Base-by-base conservation (phyloP, 2,329 filamentous ascomycete species). In the Arthrinium puccinioides region DNA sequence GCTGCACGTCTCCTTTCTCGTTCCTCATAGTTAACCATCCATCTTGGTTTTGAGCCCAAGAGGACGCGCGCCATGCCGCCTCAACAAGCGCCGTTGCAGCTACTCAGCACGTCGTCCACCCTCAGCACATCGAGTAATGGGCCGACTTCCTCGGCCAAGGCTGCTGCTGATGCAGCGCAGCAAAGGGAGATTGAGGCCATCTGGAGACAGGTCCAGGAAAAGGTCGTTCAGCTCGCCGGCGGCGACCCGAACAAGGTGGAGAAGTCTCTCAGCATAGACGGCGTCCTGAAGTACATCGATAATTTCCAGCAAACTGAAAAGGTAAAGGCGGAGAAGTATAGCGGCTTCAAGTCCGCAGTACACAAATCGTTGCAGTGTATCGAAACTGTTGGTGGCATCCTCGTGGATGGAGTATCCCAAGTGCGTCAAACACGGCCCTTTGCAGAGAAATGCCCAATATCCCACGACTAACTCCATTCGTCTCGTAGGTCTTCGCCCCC, bases 311-410 rank as follows among this genome's bases (percentile, higher is more conserved):
- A 49, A 6, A 42, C 44, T 4, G 46, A 54, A 13, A 52, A 52
- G 38, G 51, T 56, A 30, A 49, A 51, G 24, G 39, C 53, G 5
- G 54, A 54, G 37, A 52, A 57, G 28, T 55, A 50, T 25, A 47
- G 46, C 20, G 27, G 36, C 5, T 50, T 59, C 38, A 57, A 51
- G 32, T 41, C 36, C 8, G 43, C 53, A 8, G 46, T 60, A n/a
- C 39, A 35, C 29, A 50, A 42, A 24, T 59, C 58, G 3, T 35
- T 36, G 11, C 13, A 36, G 44, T 58, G 55, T 36, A 59, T 61
- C 34, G 47, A 52, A 26, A 56, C 50, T 5, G 48, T 61, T 15
- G 58, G 58, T 2, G 55, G 56, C 6, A 57, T 60, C 20, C 53
- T 61, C 14, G 46, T 52, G 2, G 44, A 51, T 24, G 55, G 50